Evolutionary conservation across 352 stramenopile genomes (phyloP).

Genomic region (Pythium dissimile): DNA sequence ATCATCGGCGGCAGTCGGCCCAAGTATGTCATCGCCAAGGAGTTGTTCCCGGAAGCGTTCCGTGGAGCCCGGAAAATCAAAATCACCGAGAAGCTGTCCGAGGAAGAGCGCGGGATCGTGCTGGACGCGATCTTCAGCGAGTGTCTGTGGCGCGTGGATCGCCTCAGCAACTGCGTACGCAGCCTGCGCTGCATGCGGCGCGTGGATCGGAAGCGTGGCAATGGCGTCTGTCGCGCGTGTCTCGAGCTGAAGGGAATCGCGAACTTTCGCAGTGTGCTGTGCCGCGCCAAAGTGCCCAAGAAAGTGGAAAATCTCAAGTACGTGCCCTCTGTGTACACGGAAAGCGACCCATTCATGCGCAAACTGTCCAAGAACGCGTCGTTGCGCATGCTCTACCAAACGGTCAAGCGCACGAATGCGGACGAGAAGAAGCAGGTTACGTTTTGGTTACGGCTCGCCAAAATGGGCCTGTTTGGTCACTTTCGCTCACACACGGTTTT

Average conservation of each 20-base stretch:
- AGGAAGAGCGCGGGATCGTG: slow-evolving; percentile 50
- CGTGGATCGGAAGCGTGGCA: slow-evolving; percentile 29
- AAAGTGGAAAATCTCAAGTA: slow-evolving; percentile 82
- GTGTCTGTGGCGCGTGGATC: slow-evolving; percentile 79
- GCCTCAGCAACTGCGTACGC: slow-evolving; percentile 62
- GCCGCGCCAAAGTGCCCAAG: slow-evolving; percentile 61
- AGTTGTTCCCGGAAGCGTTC: slow-evolving; percentile 68
- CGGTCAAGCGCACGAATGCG: slow-evolving; percentile 33
- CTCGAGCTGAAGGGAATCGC: slow-evolving; percentile 57
- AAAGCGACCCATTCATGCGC: slow-evolving; percentile 73
- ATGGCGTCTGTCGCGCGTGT: slow-evolving; percentile 62
- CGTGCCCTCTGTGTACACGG: slow-evolving; percentile 67
- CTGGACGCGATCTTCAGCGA: slow-evolving; percentile 76
- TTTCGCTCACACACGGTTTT: slow-evolving; percentile 73
- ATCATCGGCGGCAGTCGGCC: slow-evolving; percentile 71
- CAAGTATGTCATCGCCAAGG: slow-evolving; percentile 77
- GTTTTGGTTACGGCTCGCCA: slow-evolving; percentile 73
- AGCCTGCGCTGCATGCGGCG: slow-evolving; percentile 64
- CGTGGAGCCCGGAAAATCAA: slow-evolving; percentile 50
- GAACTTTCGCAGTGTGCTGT: slow-evolving; percentile 78
- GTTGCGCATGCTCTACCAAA: slow-evolving; percentile 62
- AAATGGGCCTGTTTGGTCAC: slow-evolving; percentile 67
- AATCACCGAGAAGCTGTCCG: slow-evolving; percentile 54
- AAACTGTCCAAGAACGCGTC: slow-evolving; percentile 78
- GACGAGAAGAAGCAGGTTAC: slow-evolving; percentile 35